Percentiles rank a stretch among this genome's conserved stretches.
Conservation (phyloP, 495 filamentous ascomycete genomes). For the Lophiotrema nucula region DNA sequence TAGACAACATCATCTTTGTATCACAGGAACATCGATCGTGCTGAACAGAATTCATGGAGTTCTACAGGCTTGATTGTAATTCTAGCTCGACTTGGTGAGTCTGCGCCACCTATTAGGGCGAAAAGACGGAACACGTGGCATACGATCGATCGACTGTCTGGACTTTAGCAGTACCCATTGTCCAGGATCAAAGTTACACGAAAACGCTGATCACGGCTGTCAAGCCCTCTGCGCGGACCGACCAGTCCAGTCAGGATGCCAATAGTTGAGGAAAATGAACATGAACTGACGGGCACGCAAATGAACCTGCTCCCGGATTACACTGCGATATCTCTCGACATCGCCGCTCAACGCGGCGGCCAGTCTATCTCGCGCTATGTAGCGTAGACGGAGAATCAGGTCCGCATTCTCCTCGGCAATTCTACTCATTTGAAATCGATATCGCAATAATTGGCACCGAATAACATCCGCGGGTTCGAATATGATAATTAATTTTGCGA, state of each 20-base stretch:
- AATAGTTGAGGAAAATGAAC: not conserved
- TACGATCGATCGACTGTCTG: too few species aligned
- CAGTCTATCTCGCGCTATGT: slow-evolving; percentile 8
- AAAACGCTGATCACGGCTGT: not conserved
- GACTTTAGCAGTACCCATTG: too few species aligned
- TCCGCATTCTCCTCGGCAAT: not conserved
- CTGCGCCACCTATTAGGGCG: too few species aligned
- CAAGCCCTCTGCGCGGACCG: not conserved
- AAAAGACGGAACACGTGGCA: too few species aligned
- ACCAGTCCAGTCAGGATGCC: not conserved
- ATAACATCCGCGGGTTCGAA: not conserved
- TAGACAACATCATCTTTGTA: too few species aligned
- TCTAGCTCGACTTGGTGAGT: too few species aligned
- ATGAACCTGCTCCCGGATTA: not conserved
- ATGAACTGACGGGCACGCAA: not conserved
- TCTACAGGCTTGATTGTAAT: too few species aligned
- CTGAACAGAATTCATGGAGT: too few species aligned
- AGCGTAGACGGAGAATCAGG: not conserved
- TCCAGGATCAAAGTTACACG: not conserved
- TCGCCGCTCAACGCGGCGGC: not conserved
- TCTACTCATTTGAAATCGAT: not conserved
- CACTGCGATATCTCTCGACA: not conserved
- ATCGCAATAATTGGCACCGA: not conserved
- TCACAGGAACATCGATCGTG: too few species aligned
- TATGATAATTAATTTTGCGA: not conserved